phyloP scores from a whole-genome alignment of 345 rosid species.

The Trapa incisa region DNA sequence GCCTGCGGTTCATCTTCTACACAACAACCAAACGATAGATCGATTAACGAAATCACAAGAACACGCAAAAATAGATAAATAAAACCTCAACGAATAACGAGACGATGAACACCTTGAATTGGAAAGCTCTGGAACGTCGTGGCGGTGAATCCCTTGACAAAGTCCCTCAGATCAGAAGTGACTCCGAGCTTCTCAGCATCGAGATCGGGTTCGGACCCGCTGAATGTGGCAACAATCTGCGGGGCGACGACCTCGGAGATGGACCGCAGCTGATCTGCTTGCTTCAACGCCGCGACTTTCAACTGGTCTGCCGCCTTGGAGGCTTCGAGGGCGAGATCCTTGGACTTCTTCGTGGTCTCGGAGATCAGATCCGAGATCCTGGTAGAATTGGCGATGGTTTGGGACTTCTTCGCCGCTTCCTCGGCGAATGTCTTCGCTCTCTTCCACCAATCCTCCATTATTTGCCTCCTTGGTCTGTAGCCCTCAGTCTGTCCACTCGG shows the following conservation, averaged over 20 bases:
- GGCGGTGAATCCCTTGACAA: conserved; percentile 67
- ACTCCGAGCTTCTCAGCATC: conserved; percentile 64
- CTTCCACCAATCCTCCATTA: conserved; percentile 84
- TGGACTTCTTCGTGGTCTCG: conserved; percentile 82
- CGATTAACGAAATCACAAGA: not conserved
- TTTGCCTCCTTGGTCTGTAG: not conserved
- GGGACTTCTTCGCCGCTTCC: conserved; percentile 78
- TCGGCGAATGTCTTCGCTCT: conserved; percentile 72
- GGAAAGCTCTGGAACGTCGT: conserved; percentile 79
- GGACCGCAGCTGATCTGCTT: conserved; percentile 87
- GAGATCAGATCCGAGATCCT: conserved; percentile 64
- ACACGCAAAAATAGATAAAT: not conserved
- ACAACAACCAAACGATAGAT: conserved; percentile 7
- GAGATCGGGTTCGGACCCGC: conserved; percentile 28
- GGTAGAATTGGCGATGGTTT: conserved; percentile 42
- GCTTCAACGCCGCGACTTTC: conserved; percentile 61
- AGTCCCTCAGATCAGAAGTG: conserved; percentile 74
- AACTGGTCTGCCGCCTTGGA: conserved; percentile 69
- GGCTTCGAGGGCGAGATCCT: conserved; percentile 82
- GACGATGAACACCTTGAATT: conserved; percentile 36
- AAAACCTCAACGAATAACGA: not conserved
- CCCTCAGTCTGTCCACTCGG: not conserved
- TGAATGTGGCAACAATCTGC: conserved; percentile 35
- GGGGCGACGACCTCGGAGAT: conserved; percentile 63
- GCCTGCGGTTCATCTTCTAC: conserved; percentile 40